A percentile compares a stretch with the other conserved stretches of the same genome.
Conservation (phyloP, 345 rosid species). For the Eucalyptus leucophloia region DNA sequence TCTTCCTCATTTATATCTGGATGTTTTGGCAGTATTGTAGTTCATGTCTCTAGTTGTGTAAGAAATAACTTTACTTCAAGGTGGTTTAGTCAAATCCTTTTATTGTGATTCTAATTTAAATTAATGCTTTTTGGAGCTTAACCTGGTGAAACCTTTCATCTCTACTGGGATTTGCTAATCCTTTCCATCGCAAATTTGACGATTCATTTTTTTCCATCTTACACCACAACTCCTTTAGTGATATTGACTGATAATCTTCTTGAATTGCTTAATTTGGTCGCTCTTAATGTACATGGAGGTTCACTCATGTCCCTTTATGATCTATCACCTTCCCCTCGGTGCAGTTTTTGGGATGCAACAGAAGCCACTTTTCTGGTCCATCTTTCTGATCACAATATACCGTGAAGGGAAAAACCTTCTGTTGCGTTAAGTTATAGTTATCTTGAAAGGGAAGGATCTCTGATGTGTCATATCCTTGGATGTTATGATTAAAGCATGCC, state of each 20-base stretch:
- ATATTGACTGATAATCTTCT: neutral
- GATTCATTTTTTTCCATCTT: neutral
- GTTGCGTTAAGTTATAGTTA: neutral
- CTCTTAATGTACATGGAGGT: neutral
- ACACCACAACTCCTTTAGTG: neutral
- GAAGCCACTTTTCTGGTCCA: neutral
- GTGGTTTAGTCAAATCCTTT: neutral
- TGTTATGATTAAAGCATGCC: neutral
- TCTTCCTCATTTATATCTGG: neutral
- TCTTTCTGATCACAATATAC: neutral
- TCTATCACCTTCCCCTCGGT: neutral
- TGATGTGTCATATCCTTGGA: neutral
- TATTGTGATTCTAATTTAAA: neutral
- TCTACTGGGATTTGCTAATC: neutral
- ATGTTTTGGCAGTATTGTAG: neutral
- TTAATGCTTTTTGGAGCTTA: neutral
- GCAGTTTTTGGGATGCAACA: neutral
- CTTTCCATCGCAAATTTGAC: neutral
- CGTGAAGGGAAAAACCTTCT: neutral
- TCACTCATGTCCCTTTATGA: neutral
- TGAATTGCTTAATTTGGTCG: neutral
- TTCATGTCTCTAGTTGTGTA: neutral
- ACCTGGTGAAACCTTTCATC: neutral
- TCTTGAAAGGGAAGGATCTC: neutral
- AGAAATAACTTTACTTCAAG: neutral